A percentile compares a stretch with the other conserved stretches of the same genome.
Conservation (phyloP, 768 basidiomycete genomes). For the Calocybe cyanea region DNA sequence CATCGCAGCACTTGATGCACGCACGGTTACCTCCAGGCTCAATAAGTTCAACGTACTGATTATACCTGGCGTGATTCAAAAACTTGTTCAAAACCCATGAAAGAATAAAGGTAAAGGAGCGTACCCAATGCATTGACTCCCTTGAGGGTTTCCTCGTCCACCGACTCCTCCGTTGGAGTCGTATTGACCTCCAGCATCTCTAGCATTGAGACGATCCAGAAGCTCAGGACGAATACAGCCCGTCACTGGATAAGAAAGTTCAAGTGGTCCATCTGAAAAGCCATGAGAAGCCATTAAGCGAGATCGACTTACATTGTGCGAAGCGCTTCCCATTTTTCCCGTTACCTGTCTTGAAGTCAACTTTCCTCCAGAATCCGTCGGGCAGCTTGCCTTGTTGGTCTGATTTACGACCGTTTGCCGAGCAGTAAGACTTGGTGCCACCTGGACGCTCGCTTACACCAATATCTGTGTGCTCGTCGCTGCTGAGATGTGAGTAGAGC, state of each 20-base stretch:
- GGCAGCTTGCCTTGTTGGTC: constrained; percentile 42
- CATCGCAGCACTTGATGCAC: constrained; percentile 58
- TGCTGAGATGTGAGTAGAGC: constrained; percentile 9
- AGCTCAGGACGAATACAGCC: constrained; percentile 47
- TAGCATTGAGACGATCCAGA: constrained; percentile 41
- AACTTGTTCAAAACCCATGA: neutral
- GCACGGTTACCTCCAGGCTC: constrained; percentile 49
- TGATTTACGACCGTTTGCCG: constrained; percentile 36
- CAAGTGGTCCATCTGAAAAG: no score
- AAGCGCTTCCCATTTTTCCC: constrained; percentile 37
- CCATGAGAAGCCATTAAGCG: no score
- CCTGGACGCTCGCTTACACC: constrained; percentile 54
- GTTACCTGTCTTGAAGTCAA: constrained; percentile 40
- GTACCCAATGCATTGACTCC: constrained; percentile 48
- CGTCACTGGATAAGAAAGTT: constrained; percentile 46
- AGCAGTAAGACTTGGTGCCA: constrained; percentile 53
- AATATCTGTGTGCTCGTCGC: constrained; percentile 46
- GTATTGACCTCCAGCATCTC: constrained; percentile 54
- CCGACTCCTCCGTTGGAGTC: constrained; percentile 52
- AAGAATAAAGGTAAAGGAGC: constrained; percentile 6
- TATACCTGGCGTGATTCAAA: constrained; percentile 32
- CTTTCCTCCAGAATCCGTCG: constrained; percentile 45
- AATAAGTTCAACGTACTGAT: constrained; percentile 59
- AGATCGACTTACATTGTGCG: constrained; percentile 37
- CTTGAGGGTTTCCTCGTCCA: constrained; percentile 49